Evolutionary conservation across 352 stramenopile species (phyloP), one percentile per base, ranked within the genome.

Genomic region (Phytophthora sansomeana): DNA sequence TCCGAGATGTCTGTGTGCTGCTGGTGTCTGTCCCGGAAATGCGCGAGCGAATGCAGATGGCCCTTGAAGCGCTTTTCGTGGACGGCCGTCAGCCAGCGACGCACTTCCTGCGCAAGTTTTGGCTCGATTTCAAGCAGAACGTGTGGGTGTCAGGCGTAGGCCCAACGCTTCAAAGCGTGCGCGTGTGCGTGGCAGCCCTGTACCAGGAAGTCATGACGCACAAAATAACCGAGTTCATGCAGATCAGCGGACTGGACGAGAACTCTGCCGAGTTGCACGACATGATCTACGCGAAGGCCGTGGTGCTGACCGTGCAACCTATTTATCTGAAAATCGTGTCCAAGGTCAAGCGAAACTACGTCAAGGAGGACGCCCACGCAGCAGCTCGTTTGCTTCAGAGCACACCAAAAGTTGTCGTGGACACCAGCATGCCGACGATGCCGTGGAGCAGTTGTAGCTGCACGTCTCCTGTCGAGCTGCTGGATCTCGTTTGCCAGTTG

Each of bases 81-180:
- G 75, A 87, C 49, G 78, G 83, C 2, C 64, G 63, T 4, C 74
- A 85, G 47, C 56, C 51, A 0, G 61, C 74, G 1, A 74, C 77
- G 17, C 69, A 70, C 19, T 70, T 79, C 41, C 49, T 86, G 24
- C 76, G 67, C 48, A 76, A 69, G 29, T 81, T 89, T 47, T 85
- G 74, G 72, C 68, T 80, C 11, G 81, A 87, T 36, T 76, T 87
- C 35, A 81, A 80, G 41, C 65, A 69, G 30, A 80, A 73, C 29
- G 67, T 86, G 26, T 72, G 62, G 63, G 43, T 73, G 1, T 65
- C 58, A 0, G 65, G 62, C 5, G 32, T 71, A 2, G 43, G 42
- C 1, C 69, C 66, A 10, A 50, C 67, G 1, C 56, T 84, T 0
- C 66, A 75, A 1, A 71, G 67, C 28, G 64, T 84, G 1, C 69